phyloP scores from a whole-genome alignment of 768 basidiomycete species.

The Auricularia cornea region DNA sequence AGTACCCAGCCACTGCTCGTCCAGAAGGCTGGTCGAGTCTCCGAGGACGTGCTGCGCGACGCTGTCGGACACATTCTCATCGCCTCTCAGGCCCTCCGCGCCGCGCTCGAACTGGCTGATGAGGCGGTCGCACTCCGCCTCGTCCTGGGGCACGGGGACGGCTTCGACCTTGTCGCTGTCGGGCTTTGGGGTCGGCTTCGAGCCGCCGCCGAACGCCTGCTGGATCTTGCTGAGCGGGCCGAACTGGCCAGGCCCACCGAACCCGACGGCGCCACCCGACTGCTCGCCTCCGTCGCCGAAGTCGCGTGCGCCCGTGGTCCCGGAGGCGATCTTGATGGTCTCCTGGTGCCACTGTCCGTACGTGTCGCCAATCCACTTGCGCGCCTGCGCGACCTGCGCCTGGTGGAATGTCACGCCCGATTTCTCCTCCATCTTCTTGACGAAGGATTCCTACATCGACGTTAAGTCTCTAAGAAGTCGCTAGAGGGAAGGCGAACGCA shows the following conservation, averaged over 20 bases:
- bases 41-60: constrained; percentile 74
- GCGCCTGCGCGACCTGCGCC: constrained; percentile 78
- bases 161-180: constrained; percentile 44
- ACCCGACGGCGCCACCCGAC: not conserved
- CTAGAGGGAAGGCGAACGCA: not conserved
- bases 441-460: constrained; percentile 27
- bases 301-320: not conserved
- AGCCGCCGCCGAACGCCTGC: constrained; percentile 11
- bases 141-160: constrained; percentile 56
- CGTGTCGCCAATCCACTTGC: constrained; percentile 51
- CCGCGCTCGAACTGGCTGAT: constrained; percentile 65
- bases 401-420: constrained; percentile 76
- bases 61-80: constrained; percentile 61
- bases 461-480: too few species aligned
- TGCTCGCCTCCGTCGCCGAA: not conserved
- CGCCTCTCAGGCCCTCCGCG: constrained; percentile 44
- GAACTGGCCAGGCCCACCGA: not conserved
- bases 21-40: constrained; percentile 49
- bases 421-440: constrained; percentile 60
- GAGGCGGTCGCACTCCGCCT: constrained; percentile 59
- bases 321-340: not conserved
- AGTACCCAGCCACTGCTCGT: constrained; percentile 80
- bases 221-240: not conserved
- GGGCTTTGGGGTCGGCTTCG: constrained; percentile 42
- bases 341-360: constrained; percentile 6